A percentile compares a stretch with the other conserved stretches of the same genome.
phyloP scores from a whole-genome alignment of 2,329 filamentous ascomycete species.

The Dryadomyces quercus-mongolicae region DNA sequence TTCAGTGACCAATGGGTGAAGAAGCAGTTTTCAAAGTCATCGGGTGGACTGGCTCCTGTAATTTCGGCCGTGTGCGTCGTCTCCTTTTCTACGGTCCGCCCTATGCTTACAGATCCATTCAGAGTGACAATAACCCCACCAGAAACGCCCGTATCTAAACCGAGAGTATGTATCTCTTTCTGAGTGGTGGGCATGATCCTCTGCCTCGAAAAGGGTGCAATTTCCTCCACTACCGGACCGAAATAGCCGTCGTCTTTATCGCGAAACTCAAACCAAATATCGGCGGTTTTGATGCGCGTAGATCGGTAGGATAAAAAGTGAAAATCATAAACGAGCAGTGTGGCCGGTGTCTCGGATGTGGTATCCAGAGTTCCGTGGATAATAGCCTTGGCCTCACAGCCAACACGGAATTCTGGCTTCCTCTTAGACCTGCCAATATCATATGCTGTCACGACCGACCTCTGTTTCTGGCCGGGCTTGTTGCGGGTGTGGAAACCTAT shows the following conservation, averaged over 20 bases:
- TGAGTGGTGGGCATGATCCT: neutral
- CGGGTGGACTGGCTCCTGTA: neutral
- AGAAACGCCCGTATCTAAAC: neutral
- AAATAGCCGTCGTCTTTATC: neutral
- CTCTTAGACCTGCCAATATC: neutral
- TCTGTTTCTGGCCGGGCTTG: conserved; percentile 1
- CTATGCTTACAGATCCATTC: neutral
- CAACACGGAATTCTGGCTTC: conserved; percentile 1
- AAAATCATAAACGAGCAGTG: conserved; percentile 2
- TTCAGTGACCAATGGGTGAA: neutral
- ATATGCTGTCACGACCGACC: neutral
- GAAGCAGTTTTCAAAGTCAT: conserved; percentile 1
- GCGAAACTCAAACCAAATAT: neutral
- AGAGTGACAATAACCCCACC: neutral
- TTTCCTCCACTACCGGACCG: neutral
- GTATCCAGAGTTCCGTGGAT: conserved; percentile 2
- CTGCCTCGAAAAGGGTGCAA: neutral
- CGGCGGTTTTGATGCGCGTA: conserved; percentile 1
- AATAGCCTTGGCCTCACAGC: conserved; percentile 1
- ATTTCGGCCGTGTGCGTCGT: conserved; percentile 2
- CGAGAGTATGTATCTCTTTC: neutral
- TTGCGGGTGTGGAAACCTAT: neutral
- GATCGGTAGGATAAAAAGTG: conserved; percentile 1
- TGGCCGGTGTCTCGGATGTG: neutral
- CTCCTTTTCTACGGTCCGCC: neutral